Base-by-base conservation (phyloP, 2,329 filamentous ascomycete genomes). In the Colletotrichum chrysophilum region DNA sequence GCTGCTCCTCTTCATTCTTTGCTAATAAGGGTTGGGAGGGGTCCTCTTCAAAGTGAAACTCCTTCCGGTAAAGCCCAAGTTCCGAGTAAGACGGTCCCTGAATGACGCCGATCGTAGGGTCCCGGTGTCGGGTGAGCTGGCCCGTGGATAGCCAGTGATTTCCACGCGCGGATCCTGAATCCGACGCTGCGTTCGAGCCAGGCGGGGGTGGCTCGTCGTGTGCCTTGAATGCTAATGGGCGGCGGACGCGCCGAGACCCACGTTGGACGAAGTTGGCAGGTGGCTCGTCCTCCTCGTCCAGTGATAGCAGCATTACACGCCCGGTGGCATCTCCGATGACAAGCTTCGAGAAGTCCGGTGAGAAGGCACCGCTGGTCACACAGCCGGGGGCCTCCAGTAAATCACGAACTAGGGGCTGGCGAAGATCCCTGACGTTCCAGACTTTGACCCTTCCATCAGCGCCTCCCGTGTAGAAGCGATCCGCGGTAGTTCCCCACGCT, bases 371-470 rank as follows among this genome's bases (percentile, higher is more conserved):
- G 73, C 85, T 88, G 0, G 90, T 90, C 21, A 93, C 89, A 0
- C 91, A 89, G 0, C 88, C 91, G 1, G 89, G 86, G 2, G 89
- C 88, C 74, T 89, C 86, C 2, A 93, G 83, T 1, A 93, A 82
- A 66, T 89, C 86, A 26, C 89, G 87, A 7, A 93, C 85, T 60
- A 90, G 86, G 0, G 86, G 89, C 68, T 84, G 80, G 32, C 77
- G 82, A 66, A 66, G 79, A 60, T 85, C 85, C 12, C 89, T 88
- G 10, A 93, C 83, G 76, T 93, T 91, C 92, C 92, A 93, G 3
- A 91, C 90, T 75, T 91, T 93, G 18, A 93, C 86, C 0, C 89
- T 85, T 2, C 92, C 92, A 76, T 93, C 92, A 2, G 91, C 93
- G 0, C 90, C 91, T 1, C 91, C 92, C 0, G 91, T 93, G 77